Evolutionary conservation across 257 asterid genomes (phyloP).

Genomic region (Avicennia marina): DNA sequence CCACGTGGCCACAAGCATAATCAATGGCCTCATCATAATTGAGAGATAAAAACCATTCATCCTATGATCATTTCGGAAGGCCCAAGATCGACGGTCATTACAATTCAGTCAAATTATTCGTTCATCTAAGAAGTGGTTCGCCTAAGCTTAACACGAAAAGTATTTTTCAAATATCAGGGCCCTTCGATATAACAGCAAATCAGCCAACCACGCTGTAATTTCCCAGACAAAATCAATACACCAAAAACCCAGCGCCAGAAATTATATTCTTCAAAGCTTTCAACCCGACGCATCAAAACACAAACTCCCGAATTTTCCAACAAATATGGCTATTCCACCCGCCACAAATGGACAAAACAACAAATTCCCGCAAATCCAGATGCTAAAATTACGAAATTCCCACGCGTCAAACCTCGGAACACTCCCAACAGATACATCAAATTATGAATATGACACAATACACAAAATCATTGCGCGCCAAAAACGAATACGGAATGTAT

Average conservation of each 20-base stretch:
- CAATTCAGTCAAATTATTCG: background rate
- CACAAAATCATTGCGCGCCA: no score
- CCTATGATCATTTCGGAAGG: background rate
- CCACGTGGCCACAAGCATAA: background rate
- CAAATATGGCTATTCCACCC: no score
- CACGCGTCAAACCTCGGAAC: slow-evolving; percentile 22
- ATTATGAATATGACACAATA: background rate
- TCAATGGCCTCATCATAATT: background rate
- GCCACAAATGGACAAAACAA: no score
- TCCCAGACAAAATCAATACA: background rate
- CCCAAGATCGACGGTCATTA: background rate
- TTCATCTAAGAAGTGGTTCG: background rate
- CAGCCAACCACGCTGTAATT: background rate
- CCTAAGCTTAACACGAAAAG: background rate
- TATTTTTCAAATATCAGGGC: background rate
- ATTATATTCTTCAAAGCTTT: background rate
- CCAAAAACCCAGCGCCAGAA: background rate
- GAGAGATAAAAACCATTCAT: background rate
- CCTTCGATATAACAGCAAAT: no score
- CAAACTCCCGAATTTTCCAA: background rate
- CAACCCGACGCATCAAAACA: background rate
- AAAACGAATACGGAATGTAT: no score
- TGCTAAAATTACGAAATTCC: slow-evolving; percentile 1
- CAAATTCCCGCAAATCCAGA: slow-evolving; percentile 15
- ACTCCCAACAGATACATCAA: background rate